Evolutionary conservation across 225 moss, liverwort and hornwort species (phyloP), one percentile per base, ranked within the genome.

Genomic region (Pseudisothecium myosuroides): DNA sequence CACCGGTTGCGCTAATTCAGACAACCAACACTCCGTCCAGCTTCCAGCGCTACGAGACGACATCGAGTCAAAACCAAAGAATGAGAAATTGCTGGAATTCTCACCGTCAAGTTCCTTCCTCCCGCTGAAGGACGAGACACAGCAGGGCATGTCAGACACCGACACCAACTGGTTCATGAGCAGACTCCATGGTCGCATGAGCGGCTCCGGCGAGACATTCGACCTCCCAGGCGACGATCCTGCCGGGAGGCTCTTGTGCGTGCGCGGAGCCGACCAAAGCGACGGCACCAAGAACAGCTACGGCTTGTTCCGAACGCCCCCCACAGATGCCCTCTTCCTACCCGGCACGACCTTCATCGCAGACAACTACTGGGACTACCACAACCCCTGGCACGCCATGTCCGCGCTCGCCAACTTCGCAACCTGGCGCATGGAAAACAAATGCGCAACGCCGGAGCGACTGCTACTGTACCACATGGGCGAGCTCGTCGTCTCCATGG

Each of bases 101-200:
- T 67, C 86, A 66, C 84, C 80, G 3, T 81, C 82, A n/a, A 59
- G 87, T 76, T 76, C 82, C 14, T 97, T 98, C 85, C 76, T 96
- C 58, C 95, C 93, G 45, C 59, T 98, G 72, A 95, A 93, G 91
- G 96, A 96, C 89, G 89, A 74, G 45, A 78, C 88, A 58, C 89
- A 92, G 66, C 28, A 87, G 43, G 95, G 93, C 28, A 27, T 94
- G 83, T 87, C 93, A 14, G 74, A 92, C 69, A 87, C 71, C 24
- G 90, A 93, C 81, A 87, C 88, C 85, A 94, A 90, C 82, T 98
- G 97, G 98, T 98, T 98, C 88, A 97, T 98, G 98, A 97, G 98
- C 81, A 81, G 92, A 87, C 52, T 98, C 24, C 91, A 58, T 6
- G 60, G 83, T 34, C 36, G 86, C 21, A 59, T 24, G 10, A 34